Percentiles rank a stretch among this genome's conserved stretches.
phyloP scores from a whole-genome alignment of 192 early-diverging fungal genomes.

The Backusella australiensis region DNA sequence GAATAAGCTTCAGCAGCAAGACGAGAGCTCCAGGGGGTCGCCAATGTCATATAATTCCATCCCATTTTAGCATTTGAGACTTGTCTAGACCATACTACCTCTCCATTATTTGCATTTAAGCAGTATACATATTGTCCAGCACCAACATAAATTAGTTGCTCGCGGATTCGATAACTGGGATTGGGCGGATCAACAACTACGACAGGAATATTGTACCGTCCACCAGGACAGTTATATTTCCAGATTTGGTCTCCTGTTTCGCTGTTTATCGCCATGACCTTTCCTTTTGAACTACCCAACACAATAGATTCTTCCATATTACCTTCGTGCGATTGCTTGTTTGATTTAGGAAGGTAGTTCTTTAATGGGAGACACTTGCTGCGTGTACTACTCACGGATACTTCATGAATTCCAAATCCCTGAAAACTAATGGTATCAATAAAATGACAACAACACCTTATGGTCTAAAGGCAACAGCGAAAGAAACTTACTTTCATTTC shows the following conservation, averaged over 20 bases:
- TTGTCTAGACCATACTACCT: not conserved
- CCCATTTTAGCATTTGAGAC: conserved; percentile 3
- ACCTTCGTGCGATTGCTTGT: not conserved
- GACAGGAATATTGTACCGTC: conserved; percentile 4
- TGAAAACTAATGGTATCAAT: not conserved
- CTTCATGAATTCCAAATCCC: conserved; percentile 23
- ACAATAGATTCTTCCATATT: not conserved
- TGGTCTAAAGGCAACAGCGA: not conserved
- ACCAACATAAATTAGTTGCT: conserved; percentile 7
- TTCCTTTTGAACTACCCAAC: not conserved
- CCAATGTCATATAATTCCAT: conserved; percentile 12
- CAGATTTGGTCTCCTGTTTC: not conserved
- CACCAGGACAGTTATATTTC: conserved; percentile 16
- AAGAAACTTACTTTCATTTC: conserved; percentile 19
- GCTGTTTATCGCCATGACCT: not conserved
- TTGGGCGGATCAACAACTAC: not conserved
- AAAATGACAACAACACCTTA: not conserved
- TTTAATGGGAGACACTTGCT: not conserved
- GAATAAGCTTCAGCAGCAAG: conserved; percentile 7
- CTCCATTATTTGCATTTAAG: conserved; percentile 2
- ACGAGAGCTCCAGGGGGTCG: conserved; percentile 19
- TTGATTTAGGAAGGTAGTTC: not conserved
- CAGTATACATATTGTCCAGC: conserved; percentile 16
- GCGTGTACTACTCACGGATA: conserved; percentile 11
- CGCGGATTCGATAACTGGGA: not conserved